A percentile compares a stretch with the other conserved stretches of the same genome.
Evolutionary conservation across 192 early-diverging fungal genomes (phyloP).

Genomic region (Spizellomyces sp.): DNA sequence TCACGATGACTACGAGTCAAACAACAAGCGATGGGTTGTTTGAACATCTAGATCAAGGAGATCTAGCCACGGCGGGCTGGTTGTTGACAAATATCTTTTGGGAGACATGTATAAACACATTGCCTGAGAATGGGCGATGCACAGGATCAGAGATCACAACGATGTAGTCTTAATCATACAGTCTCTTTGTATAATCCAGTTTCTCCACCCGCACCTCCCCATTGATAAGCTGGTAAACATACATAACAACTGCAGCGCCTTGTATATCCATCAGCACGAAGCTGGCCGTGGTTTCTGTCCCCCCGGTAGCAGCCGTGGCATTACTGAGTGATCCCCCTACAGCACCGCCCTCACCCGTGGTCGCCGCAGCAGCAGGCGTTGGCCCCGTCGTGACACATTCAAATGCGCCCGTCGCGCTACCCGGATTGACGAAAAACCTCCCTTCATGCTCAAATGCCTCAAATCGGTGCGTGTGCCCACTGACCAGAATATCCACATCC

Average conservation of each 20-base stretch:
- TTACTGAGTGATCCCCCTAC: conserved; percentile 16
- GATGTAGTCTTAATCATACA: neutral
- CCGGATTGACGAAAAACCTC: conserved; percentile 92
- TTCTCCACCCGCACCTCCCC: conserved; percentile 93
- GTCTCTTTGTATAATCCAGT: conserved; percentile 78
- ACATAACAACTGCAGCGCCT: conserved; percentile 70
- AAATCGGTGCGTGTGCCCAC: conserved; percentile 87
- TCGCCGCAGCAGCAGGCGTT: conserved; percentile 5
- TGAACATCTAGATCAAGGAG: too few relatives aligned
- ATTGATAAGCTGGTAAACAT: conserved; percentile 92
- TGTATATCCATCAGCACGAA: conserved; percentile 97
- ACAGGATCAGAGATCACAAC: too few relatives aligned
- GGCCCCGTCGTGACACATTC: conserved; percentile 8
- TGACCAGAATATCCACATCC: conserved; percentile 89
- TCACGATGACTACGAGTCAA: too few relatives aligned
- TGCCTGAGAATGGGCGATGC: too few relatives aligned
- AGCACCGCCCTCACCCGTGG: neutral
- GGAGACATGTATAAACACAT: too few relatives aligned
- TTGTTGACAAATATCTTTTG: too few relatives aligned
- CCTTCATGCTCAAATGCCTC: conserved; percentile 92
- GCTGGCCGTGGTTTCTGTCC: conserved; percentile 74
- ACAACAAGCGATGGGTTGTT: too few relatives aligned
- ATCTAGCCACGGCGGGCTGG: too few relatives aligned
- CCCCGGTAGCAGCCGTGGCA: conserved; percentile 18
- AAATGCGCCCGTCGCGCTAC: conserved; percentile 91